Percentiles rank a stretch among this genome's conserved stretches.
Conservation (phyloP, 148 eudicot species). For the Diospyros lotus region DNA sequence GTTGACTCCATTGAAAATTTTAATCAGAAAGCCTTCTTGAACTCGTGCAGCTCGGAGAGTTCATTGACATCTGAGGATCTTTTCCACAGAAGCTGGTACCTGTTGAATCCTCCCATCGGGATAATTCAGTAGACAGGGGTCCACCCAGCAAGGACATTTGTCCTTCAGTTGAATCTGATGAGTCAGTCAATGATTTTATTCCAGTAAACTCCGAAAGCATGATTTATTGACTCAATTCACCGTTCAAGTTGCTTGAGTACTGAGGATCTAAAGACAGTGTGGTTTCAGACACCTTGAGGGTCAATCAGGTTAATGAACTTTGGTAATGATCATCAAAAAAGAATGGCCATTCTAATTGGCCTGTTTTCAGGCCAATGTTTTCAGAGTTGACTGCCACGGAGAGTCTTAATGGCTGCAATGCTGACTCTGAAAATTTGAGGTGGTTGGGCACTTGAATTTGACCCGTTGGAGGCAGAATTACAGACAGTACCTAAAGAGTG, state of each 20-base stretch:
- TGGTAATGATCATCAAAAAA: conserved; percentile 22
- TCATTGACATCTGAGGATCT: conserved; percentile 26
- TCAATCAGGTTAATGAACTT: conserved; percentile 25
- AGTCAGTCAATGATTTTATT: conserved; percentile 23
- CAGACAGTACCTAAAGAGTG: not conserved
- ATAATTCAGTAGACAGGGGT: conserved; percentile 7
- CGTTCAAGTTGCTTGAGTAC: conserved; percentile 9
- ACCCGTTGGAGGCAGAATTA: conserved; percentile 16
- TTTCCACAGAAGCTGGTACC: conserved; percentile 15
- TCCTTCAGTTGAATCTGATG: conserved; percentile 29
- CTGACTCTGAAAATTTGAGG: conserved; percentile 23
- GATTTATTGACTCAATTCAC: conserved; percentile 7
- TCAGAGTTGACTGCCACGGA: conserved; percentile 28
- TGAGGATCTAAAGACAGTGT: not conserved
- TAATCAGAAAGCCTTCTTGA: conserved; percentile 9
- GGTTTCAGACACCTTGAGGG: conserved; percentile 18
- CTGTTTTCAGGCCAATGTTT: conserved; percentile 41
- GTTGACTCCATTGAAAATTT: conserved; percentile 8
- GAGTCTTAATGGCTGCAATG: not conserved
- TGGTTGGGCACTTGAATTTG: conserved; percentile 40
- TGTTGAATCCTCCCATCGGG: conserved; percentile 1
- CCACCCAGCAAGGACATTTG: conserved; percentile 6
- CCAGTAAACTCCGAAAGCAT: conserved; percentile 11
- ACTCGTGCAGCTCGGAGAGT: conserved; percentile 27
- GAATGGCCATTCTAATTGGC: conserved; percentile 31